Conservation (phyloP, 805 yeast genomes). For the Candida gorgasii region DNA sequence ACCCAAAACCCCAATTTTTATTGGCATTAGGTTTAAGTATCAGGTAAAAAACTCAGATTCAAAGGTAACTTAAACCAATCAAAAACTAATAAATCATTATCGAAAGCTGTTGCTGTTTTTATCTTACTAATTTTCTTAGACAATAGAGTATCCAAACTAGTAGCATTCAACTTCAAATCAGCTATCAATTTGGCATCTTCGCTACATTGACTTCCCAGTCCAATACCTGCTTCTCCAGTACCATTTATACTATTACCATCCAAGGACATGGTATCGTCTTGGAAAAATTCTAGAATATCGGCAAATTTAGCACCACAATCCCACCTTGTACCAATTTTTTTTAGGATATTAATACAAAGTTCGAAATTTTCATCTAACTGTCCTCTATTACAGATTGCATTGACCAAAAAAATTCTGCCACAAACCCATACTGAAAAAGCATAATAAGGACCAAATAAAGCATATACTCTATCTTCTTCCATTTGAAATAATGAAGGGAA, state of each 20-base stretch:
- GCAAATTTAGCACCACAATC: constrained; percentile 19
- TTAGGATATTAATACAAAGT: constrained; percentile 11
- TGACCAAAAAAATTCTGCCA: constrained; percentile 18
- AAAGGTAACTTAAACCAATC: constrained; percentile 20
- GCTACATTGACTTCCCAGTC: constrained; percentile 9
- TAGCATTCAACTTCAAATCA: constrained; percentile 20
- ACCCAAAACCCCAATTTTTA: not conserved
- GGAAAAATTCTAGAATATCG: constrained; percentile 19
- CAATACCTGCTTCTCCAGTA: constrained; percentile 6
- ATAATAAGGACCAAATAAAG: constrained; percentile 19
- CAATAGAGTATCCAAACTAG: constrained; percentile 16
- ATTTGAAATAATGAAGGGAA: constrained; percentile 10
- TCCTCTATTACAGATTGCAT: constrained; percentile 12
- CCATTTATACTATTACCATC: constrained; percentile 13
- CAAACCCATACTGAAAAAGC: constrained; percentile 21
- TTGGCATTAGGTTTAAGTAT: no score
- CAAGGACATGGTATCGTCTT: constrained; percentile 14
- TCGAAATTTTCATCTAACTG: constrained; percentile 16
- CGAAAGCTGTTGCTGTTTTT: constrained; percentile 13
- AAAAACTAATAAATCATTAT: constrained; percentile 16
- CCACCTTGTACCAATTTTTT: constrained; percentile 18
- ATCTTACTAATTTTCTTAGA: constrained; percentile 18
- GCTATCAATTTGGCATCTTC: constrained; percentile 18
- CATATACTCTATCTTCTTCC: constrained; percentile 12
- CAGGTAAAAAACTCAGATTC: constrained; percentile 5